A percentile compares a stretch with the other conserved stretches of the same genome.
Evolutionary conservation across 495 filamentous ascomycete species (phyloP).

Genomic region (Talaromyces nanjingensis): DNA sequence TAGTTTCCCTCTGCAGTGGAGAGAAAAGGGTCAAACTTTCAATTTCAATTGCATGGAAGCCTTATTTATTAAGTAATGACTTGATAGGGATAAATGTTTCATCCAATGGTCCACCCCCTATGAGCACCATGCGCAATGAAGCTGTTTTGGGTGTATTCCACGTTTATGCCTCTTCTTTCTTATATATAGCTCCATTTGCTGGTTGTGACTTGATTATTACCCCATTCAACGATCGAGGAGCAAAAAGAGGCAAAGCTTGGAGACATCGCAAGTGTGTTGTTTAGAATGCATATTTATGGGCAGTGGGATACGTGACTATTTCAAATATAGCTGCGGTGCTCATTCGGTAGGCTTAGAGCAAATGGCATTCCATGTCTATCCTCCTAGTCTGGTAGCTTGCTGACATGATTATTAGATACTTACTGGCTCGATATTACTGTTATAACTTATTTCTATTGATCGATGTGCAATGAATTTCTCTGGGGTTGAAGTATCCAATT

Average conservation of each 20-base stretch:
- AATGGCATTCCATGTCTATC: background rate
- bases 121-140: background rate
- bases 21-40: background rate
- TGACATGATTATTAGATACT: background rate
- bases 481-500: background rate
- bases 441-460: background rate
- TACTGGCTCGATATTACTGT: background rate
- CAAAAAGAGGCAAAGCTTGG: background rate
- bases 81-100: background rate
- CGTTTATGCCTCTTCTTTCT: background rate
- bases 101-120: background rate
- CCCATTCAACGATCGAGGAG: background rate
- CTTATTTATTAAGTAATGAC: background rate
- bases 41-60: background rate
- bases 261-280: background rate
- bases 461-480: background rate
- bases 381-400: background rate
- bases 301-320: background rate
- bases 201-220: background rate
- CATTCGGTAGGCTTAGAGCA: background rate
- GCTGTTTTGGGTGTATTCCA: background rate
- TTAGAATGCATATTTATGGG: background rate
- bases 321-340: background rate
- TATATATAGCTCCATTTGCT: background rate
- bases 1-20: background rate